Base-by-base conservation (phyloP, 1,139 yeast genomes). In the Suhomyces bribrorum region DNA sequence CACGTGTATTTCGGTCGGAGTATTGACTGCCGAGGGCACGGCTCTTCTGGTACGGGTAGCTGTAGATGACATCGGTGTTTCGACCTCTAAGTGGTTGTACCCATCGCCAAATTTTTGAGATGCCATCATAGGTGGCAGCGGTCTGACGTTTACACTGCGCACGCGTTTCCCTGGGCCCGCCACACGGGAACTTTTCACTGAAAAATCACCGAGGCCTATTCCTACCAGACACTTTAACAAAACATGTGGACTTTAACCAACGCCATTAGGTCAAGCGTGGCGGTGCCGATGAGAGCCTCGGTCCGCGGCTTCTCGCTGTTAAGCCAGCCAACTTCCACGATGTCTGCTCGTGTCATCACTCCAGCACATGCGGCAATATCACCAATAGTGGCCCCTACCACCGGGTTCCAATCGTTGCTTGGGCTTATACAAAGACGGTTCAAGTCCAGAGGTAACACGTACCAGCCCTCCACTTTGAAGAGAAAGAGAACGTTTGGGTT, bases 401-500 rank as follows among this genome's bases (percentile, higher is more conserved):
- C 46, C 26, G 60, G 64, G 5, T 50, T 63, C 29, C 59, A 52
- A 39, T 47, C 57, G 27, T 43, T 66, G 6, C 41, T 66, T 40
- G 63, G 77, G 56, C 62, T 79, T 48, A 54, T 75, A 53, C 77
- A 76, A 57, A 64, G 73, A 66, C 78, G 96, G 69, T 83, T 90
- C 83, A 83, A 86, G 59, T 74, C 89, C 20, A 81, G 95, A 70
- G 98, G 98, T 64, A 86, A 88, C 66, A 88, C 96, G 15, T 92
- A 85, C 64, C 97, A 90, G 62, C 97, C 98, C 32, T 84, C 90
- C 43, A 89, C 95, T 1, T 69, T 87, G 47, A 88, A 86, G 59
- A 78, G 97, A 61, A 92, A 92, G 71, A 83, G 96, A 64, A 83
- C 86, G 25, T 76, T 86, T 45, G 98, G 98, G 0, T 92, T 90